Evolutionary conservation across 2,329 filamentous ascomycete species (phyloP).

Genomic region (Neopestalotiopsis sp.): DNA sequence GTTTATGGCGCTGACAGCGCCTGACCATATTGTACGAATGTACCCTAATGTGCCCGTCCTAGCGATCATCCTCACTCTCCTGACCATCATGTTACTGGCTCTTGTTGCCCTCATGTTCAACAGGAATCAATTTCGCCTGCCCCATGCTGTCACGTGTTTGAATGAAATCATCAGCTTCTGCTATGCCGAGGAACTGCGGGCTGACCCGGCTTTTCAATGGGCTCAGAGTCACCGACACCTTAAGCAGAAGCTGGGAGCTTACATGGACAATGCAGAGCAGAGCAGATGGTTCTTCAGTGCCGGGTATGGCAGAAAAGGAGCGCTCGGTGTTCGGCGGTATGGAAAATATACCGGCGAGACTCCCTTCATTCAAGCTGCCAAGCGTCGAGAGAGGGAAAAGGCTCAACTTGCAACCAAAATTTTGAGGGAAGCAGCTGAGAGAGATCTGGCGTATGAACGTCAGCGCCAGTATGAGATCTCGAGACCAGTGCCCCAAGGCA

Average conservation of each 20-base stretch:
- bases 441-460: neutral
- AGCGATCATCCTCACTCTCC: constrained; percentile 73
- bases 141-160: constrained; percentile 74
- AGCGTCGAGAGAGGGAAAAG: constrained; percentile 26
- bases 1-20: constrained; percentile 74
- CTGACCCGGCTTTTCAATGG: constrained; percentile 75
- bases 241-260: constrained; percentile 68
- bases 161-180: constrained; percentile 81
- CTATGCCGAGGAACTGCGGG: constrained; percentile 72
- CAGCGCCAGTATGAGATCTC: constrained; percentile 16
- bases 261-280: constrained; percentile 48
- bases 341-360: constrained; percentile 34
- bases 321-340: constrained; percentile 35
- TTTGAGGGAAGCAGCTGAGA: neutral
- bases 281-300: constrained; percentile 58
- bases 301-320: constrained; percentile 36
- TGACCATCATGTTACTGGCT: constrained; percentile 71
- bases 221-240: constrained; percentile 72
- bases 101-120: constrained; percentile 66
- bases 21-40: constrained; percentile 61
- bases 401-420: constrained; percentile 18
- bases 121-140: constrained; percentile 67
- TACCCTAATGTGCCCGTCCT: constrained; percentile 76
- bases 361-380: constrained; percentile 21
- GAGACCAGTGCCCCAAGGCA: constrained; percentile 19